These are phyloP conservation scores for Coniferiporia sulphurascens DNA, from an alignment of 1,284 basidiomycete genomes.

Conservation along the genomic window DNA sequence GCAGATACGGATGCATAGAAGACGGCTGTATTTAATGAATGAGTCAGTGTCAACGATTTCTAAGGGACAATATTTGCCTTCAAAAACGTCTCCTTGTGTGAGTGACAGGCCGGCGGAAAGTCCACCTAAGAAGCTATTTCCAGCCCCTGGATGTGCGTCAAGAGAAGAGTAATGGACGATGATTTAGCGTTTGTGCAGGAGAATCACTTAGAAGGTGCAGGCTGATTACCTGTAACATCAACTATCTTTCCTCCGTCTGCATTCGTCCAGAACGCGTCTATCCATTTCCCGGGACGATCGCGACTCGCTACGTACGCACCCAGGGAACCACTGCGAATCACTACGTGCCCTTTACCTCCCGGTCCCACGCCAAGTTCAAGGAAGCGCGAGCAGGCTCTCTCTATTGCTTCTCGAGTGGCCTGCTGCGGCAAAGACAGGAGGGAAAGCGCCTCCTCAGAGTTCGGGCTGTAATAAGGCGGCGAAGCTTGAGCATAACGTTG, in stretches of 20 bases:
- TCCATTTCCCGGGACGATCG: conserved; percentile 51
- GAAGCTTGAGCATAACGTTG: conserved; percentile 14
- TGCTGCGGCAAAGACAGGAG: conserved; percentile 52
- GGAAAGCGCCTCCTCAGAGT: conserved; percentile 69
- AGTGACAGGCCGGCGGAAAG: conserved; percentile 68
- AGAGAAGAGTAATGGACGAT: neutral
- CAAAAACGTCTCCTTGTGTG: conserved; percentile 51
- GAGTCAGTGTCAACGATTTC: conserved; percentile 1
- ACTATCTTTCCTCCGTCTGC: conserved; percentile 50
- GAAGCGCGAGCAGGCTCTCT: conserved; percentile 56
- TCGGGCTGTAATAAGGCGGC: conserved; percentile 47
- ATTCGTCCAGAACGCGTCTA: conserved; percentile 70
- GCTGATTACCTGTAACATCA: conserved; percentile 75
- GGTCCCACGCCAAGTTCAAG: conserved; percentile 52
- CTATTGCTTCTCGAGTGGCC: conserved; percentile 47
- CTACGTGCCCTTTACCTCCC: conserved; percentile 47
- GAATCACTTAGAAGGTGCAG: neutral
- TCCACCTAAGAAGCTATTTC: conserved; percentile 85
- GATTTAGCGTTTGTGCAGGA: neutral
- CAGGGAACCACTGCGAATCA: conserved; percentile 74
- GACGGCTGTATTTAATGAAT: conserved; percentile 41
- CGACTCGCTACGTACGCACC: conserved; percentile 66
- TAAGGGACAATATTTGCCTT: conserved; percentile 44
- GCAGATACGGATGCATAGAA: conserved; percentile 76
- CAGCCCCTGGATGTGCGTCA: conserved; percentile 53